These are phyloP conservation scores for Bolboschoenus planiculmis DNA, from an alignment of 176 grass and related monocot genomes.

Conservation along the genomic window DNA sequence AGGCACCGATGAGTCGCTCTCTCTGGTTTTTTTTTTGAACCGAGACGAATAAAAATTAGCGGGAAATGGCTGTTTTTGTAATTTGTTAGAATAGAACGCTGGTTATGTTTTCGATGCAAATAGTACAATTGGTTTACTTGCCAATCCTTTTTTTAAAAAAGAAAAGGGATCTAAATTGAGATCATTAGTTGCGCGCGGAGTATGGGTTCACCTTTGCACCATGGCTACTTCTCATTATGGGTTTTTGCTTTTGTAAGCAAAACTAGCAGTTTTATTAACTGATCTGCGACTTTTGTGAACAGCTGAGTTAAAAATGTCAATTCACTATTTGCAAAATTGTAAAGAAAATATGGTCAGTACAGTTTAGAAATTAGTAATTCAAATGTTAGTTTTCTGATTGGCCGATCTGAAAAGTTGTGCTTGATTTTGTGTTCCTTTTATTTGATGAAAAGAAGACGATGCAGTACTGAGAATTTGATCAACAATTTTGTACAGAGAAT, in stretches of 20 bases:
- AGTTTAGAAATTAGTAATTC: background rate
- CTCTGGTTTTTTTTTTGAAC: background rate
- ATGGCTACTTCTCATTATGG: background rate
- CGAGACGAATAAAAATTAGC: background rate
- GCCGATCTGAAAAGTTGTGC: background rate
- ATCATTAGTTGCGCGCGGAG: background rate
- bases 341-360: background rate
- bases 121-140: background rate
- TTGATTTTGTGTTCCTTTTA: background rate
- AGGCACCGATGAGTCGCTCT: background rate
- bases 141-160: background rate
- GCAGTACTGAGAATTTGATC: background rate
- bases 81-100: background rate
- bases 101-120: background rate
- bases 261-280: background rate
- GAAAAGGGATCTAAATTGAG: background rate
- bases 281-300: background rate
- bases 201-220: background rate
- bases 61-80: background rate
- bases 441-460: background rate
- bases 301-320: background rate
- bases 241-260: background rate
- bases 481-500: background rate
- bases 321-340: background rate
- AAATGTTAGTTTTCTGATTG: background rate